phyloP scores from a whole-genome alignment of 2,329 filamentous ascomycete genomes.

The Aspergillus pseudoglaucus region DNA sequence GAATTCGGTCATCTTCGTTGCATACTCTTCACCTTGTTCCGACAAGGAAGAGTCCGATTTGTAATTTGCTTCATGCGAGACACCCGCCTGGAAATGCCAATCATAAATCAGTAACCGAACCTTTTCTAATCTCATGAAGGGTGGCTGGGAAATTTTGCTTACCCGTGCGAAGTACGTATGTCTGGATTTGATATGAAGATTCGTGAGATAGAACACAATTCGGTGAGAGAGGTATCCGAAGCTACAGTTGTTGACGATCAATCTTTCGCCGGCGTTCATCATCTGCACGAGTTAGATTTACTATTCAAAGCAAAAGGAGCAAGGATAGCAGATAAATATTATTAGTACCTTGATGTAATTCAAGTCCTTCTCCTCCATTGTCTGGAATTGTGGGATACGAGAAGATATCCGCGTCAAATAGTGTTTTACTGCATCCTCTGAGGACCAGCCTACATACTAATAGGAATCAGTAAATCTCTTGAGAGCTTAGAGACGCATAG shows the following conservation, averaged over 20 bases:
- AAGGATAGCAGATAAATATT: background rate
- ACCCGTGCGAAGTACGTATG: constrained; percentile 86
- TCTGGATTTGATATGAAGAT: constrained; percentile 91
- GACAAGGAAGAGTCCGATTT: constrained; percentile 84
- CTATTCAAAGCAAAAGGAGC: constrained; percentile 2
- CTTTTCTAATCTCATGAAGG: background rate
- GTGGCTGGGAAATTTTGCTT: constrained; percentile 8
- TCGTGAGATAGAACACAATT: constrained; percentile 97
- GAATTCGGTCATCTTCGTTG: constrained; percentile 76
- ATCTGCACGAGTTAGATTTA: constrained; percentile 47
- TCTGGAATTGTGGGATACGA: constrained; percentile 93
- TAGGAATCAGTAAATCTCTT: constrained; percentile 4
- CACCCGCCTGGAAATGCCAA: constrained; percentile 53
- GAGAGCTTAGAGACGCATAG: constrained; percentile 1
- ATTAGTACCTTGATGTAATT: constrained; percentile 75
- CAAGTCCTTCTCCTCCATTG: constrained; percentile 86
- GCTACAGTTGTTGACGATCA: constrained; percentile 93
- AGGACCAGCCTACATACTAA: constrained; percentile 82
- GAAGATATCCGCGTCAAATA: constrained; percentile 85
- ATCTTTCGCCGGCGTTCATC: constrained; percentile 91
- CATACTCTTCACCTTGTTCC: constrained; percentile 71
- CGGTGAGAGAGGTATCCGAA: constrained; percentile 95
- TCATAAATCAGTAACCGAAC: constrained; percentile 7
- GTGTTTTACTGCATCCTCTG: constrained; percentile 84
- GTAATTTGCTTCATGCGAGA: constrained; percentile 82